Evolutionary conservation across 2,329 filamentous ascomycete genomes (phyloP), one percentile per base, ranked within the genome.

Genomic region (Huntiella moniliformis): DNA sequence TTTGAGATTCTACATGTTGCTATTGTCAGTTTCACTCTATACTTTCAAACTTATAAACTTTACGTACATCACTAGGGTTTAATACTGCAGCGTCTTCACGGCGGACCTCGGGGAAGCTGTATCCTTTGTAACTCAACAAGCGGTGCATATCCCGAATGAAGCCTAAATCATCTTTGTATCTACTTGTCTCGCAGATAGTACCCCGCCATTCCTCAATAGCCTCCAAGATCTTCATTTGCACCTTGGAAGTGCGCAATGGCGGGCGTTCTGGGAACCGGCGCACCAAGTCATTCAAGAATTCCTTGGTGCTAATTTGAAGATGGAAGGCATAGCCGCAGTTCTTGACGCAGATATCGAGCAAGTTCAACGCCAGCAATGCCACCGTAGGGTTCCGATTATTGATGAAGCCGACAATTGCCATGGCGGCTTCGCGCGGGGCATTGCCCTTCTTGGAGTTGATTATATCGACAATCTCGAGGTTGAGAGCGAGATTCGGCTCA

Each of bases 301-400:
- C 91, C 62, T 98, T 98, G 54, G 91, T 96, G 62, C 83, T 87
- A 59, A 98, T 95, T 63, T 98, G 91, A 49, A 98, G 77, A 59
- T 98, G 91, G 63, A 98, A 98, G 1, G 91, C 87, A 60, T 98
- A 98, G 56, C 91, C 91, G 71, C 91, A 98, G 66, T 98, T 98
- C 70, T 98, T 98, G 63, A 96, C 91, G 63, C 91, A 96, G 52
- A 96, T 96, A 61, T 98, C 91, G 59, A 98, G 82, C 54, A 98
- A 75, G 66, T 79, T 79, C 57, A 96, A 72, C 50, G 91, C 88
- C 49, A 96, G 73, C 53, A 98, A 68, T 51, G 87, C 82, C 54
- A 98, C 85, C 62, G 94, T 96, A 50, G 87, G 82, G 60, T 96
- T 98, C 60, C 91, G 83, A 63, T 93, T 85, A 66, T 98, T 98